Evolutionary conservation across 179 eudicot genomes (phyloP).

Genomic region (Camellia oleifera): DNA sequence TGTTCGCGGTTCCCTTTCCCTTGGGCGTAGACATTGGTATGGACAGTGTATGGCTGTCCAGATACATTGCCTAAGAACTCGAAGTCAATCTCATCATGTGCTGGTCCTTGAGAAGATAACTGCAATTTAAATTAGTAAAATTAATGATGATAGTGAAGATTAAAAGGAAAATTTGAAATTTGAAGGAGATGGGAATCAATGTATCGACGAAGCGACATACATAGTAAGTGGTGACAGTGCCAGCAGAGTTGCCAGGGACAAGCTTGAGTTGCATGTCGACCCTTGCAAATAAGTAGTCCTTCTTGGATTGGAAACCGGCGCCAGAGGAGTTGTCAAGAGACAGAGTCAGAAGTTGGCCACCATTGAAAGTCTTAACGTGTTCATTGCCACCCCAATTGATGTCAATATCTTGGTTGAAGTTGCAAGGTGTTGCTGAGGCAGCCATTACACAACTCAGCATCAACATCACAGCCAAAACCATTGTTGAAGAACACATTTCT

Average conservation of each 20-base stretch:
- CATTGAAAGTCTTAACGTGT: constrained; percentile 18
- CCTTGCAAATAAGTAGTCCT: constrained; percentile 31
- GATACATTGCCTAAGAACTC: constrained; percentile 37
- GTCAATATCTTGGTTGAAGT: constrained; percentile 28
- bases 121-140: constrained; percentile 9
- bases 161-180: not conserved
- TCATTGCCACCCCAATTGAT: constrained; percentile 24
- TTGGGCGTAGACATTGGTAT: constrained; percentile 34
- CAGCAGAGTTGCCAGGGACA: constrained; percentile 34
- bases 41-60: constrained; percentile 33
- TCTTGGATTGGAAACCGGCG: constrained; percentile 32
- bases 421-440: constrained; percentile 17
- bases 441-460: constrained; percentile 2
- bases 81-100: constrained; percentile 40
- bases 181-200: not conserved
- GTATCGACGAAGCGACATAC: constrained; percentile 10
- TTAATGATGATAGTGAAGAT: not conserved
- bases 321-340: constrained; percentile 29
- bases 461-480: not conserved
- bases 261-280: constrained; percentile 40
- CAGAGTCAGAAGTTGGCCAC: constrained; percentile 28
- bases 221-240: constrained; percentile 38
- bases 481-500: not conserved
- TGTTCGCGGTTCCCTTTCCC: constrained; percentile 39
- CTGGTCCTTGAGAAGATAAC: constrained; percentile 34